Evolutionary conservation across 2,329 filamentous ascomycete species (phyloP).

Genomic region (Plenodomus biglobosus): DNA sequence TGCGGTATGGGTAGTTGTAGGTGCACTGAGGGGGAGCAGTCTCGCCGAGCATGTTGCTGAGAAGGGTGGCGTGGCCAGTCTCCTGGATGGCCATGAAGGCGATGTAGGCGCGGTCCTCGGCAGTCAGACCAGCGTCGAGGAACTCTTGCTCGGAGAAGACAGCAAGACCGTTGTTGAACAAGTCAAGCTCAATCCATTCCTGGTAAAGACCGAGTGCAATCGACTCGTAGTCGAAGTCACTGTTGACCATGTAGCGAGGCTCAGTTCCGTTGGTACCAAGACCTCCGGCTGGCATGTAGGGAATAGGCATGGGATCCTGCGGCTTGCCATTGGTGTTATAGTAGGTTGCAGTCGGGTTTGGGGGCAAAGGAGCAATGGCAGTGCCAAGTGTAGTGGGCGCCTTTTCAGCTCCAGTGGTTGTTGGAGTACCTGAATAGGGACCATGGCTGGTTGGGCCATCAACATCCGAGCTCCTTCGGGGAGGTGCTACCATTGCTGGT

Average conservation of each 20-base stretch:
- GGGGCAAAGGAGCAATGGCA: slow-evolving; percentile 60
- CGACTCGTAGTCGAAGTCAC: slow-evolving; percentile 82
- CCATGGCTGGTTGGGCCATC: slow-evolving; percentile 68
- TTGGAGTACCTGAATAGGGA: slow-evolving; percentile 65
- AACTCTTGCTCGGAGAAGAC: slow-evolving; percentile 72
- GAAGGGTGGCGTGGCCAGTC: slow-evolving; percentile 72
- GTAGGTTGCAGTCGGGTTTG: slow-evolving; percentile 63
- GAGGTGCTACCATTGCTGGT: slow-evolving; percentile 41
- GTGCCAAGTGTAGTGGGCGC: slow-evolving; percentile 58
- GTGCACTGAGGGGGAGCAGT: slow-evolving; percentile 72
- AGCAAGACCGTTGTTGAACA: slow-evolving; percentile 75
- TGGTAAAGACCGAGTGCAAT: slow-evolving; percentile 74
- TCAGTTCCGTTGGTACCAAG: slow-evolving; percentile 74
- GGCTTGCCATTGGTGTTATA: slow-evolving; percentile 73
- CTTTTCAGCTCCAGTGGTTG: slow-evolving; percentile 68
- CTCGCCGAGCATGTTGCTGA: slow-evolving; percentile 75
- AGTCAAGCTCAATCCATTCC: slow-evolving; percentile 82
- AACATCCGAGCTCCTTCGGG: slow-evolving; percentile 52
- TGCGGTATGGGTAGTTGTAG: slow-evolving; percentile 79
- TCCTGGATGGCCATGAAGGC: slow-evolving; percentile 79
- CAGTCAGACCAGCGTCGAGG: slow-evolving; percentile 64
- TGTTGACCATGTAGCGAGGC: slow-evolving; percentile 75
- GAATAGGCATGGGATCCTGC: slow-evolving; percentile 67
- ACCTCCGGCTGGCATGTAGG: slow-evolving; percentile 70
- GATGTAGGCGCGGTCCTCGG: slow-evolving; percentile 70